Evolutionary conservation across 257 asterid species (phyloP).

Genomic region (Petunia axillaris): DNA sequence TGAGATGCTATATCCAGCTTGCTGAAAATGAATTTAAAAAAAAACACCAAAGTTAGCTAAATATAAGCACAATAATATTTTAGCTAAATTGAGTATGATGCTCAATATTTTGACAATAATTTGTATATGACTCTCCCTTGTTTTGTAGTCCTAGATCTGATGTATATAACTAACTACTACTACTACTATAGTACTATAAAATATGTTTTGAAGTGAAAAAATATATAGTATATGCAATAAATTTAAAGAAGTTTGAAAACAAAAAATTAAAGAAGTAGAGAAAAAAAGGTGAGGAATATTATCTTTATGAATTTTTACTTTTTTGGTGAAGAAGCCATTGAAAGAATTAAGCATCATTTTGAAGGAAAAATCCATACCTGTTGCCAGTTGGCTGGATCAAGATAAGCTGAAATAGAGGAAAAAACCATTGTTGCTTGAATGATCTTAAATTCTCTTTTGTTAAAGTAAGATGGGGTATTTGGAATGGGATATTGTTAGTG

Average conservation of each 20-base stretch:
- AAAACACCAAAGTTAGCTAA: not conserved
- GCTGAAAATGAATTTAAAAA: conserved; percentile 35
- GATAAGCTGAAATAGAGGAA: conserved; percentile 90
- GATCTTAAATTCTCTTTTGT: conserved; percentile 72
- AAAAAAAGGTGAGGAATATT: conserved; percentile 50
- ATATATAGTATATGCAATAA: conserved; percentile 51
- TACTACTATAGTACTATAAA: too few relatives aligned
- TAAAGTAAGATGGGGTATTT: conserved; percentile 59
- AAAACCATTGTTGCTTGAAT: conserved; percentile 74
- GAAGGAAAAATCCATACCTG: conserved; percentile 52
- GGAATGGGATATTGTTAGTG: conserved; percentile 54
- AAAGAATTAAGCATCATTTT: conserved; percentile 43
- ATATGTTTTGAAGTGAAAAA: not conserved
- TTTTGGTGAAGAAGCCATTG: conserved; percentile 59
- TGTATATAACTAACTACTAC: too few relatives aligned
- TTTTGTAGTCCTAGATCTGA: too few relatives aligned
- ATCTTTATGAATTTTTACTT: conserved; percentile 49
- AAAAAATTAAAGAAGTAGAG: conserved; percentile 20
- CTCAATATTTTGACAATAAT: too few relatives aligned
- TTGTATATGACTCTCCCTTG: too few relatives aligned
- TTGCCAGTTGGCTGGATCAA: conserved; percentile 98
- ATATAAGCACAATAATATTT: too few relatives aligned
- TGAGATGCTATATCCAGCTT: conserved; percentile 49
- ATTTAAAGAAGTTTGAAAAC: conserved; percentile 28
- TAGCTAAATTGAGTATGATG: too few relatives aligned